phyloP scores from a whole-genome alignment of 2,329 filamentous ascomycete species.

The Diaporthe helianthi region DNA sequence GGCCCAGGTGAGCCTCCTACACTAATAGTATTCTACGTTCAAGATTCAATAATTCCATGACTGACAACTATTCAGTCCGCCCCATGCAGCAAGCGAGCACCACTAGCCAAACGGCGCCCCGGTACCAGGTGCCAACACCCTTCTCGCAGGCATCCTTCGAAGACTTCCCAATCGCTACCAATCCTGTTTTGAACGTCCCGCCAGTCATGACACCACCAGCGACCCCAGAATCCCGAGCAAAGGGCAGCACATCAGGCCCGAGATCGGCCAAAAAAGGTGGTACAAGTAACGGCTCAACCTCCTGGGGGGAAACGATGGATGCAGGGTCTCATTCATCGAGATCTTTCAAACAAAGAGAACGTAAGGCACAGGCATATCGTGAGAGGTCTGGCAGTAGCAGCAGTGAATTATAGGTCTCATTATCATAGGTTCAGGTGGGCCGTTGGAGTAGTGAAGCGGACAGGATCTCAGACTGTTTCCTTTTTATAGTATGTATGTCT shows the following conservation, averaged over 20 bases:
- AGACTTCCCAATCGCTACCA: background rate
- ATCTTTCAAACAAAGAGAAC: background rate
- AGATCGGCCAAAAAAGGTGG: background rate
- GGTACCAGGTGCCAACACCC: background rate
- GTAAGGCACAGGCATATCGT: background rate
- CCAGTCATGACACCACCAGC: background rate
- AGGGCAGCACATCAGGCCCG: no score
- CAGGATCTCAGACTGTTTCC: no score
- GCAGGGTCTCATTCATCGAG: background rate
- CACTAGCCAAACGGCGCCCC: background rate
- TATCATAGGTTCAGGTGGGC: no score
- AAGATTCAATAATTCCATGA: background rate
- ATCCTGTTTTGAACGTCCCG: background rate
- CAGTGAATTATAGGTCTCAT: background rate
- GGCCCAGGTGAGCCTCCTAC: background rate
- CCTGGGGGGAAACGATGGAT: no score
- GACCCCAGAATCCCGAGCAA: background rate
- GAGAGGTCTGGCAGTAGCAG: background rate
- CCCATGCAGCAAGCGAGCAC: background rate
- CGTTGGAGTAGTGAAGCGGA: no score
- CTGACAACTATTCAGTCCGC: background rate
- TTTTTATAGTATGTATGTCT: no score
- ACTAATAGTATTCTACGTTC: background rate
- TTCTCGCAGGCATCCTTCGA: background rate
- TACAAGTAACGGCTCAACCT: background rate